Evolutionary conservation across 257 asterid species (phyloP), one percentile per base, ranked within the genome.

Genomic region (Fraxinus americana): DNA sequence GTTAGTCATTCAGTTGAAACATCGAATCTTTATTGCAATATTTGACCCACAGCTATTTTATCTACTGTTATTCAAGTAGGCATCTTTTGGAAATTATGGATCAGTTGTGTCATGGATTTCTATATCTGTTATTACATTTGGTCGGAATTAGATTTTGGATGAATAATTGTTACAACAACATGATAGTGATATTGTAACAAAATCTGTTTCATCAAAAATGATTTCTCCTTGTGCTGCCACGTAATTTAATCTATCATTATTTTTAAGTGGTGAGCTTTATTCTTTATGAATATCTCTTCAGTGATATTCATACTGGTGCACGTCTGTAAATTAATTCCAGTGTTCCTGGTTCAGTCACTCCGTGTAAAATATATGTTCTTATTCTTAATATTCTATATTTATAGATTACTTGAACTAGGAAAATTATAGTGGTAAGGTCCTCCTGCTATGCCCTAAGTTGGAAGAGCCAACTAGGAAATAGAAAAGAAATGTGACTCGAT

Each of bases 11-110:
- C 36, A 9, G 11, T 59, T 17, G 17, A 57, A 25, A 74, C 36
- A 34, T 32, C 5, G 32, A 9, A 32, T 34, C 41, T 73, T 79
- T 72, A 36, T 52, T 14, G 63, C 81, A 21, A 21, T 54, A 54
- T 54, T 19, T 54, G 65, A 54, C 65, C 2, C 12, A 54, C 9
- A 17, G 23, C 65, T 17, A 19, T n/a, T 17, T 17, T 54, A 61
- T 70, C 74, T 63, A 35, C 54, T 59, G 17, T 67, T 50, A n/a
- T 66, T 66, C 41, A 76, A 36, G 35, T 72, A 76, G 34, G 43
- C 32, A 29, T 81, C 48, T 77, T 45, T 72, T 61, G 69, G 70
- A 19, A 63, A 43, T 27, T 25, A 69, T 38, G 29, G 13, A 57
- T 57, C 13, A 21, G 65, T 67, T 61, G 48, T 16, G 32, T 66